Evolutionary conservation across 2,329 filamentous ascomycete genomes (phyloP), one percentile per base, ranked within the genome.

Genomic region (Dactylella cylindrospora): DNA sequence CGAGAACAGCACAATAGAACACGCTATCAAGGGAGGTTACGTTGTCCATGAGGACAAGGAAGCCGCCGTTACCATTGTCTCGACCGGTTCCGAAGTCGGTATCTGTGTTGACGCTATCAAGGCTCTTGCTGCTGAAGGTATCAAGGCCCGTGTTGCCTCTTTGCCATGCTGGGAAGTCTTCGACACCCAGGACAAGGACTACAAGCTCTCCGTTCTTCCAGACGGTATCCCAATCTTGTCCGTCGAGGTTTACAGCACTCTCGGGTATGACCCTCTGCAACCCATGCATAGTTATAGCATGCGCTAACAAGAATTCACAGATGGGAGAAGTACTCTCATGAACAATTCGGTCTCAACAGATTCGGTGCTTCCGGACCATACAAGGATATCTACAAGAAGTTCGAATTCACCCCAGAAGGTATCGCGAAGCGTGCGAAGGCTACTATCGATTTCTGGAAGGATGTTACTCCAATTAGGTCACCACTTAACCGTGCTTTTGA

Each of bases 351-450:
- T 74, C 84, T 98, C 69, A 98, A 98, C 86, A 84, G 93, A 74
- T 98, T 98, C 76, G 93, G 93, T 84, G 91, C 91, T 69, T 95
- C 88, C 53, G 93, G 91, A 71, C 86, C 91, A 68, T 97, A 97
- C 81, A 91, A 91, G 85, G 85, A 97, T 71, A 90, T 98, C 65
- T 98, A 98, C 83, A 86, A 94, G 87, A 97, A 96, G 83, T 98
- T 98, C 78, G 93, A 97, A 77, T 97, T 98, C 80, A 98, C 91
- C 43, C 88, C 93, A 49, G 91, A 95, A 77, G 93, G 93, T 68
- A 87, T 98, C 74, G 80, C 88, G 78, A 96, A 97, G 86, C 90
- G 93, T 71, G 93, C 91, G 64, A 76, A 89, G 66, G 85, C 86
- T 69, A 98, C 93, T 67, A 79, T 97, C 71, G 84, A 97, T 74